Base-by-base conservation (phyloP, 768 basidiomycete species). In the Boletus insuetus region DNA sequence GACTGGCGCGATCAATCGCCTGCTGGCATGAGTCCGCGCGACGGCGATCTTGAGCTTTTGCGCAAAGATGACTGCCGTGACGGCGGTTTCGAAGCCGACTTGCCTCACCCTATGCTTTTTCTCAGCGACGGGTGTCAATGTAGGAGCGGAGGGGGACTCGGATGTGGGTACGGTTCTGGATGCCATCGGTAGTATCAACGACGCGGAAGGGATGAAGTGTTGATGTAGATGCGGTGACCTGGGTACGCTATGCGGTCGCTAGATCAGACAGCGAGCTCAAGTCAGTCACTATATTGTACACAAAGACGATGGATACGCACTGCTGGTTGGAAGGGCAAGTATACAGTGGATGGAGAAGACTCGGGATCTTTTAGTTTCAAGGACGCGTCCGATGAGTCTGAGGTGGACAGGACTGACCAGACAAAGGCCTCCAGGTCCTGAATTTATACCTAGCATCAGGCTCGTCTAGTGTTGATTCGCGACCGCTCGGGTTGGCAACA, bases 61-160 rank as follows among this genome's bases (percentile, higher is more conserved):
- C 6, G 61, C 49, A 51, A 65, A 66, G 51, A 65, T 43, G 48
- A 64, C 46, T 0, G 62, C 64, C 17, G 53, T 61, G 37, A 65
- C 64, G 7, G 55, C 64, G 16, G 62, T 65, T 55, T 64, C 59
- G 19, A 65, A 65, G 43, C 64, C 54, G 35, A 64, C 62, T 35
- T 51, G 54, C 13, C 62, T 59, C 40, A 9, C 50, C 26, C 46
- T 46, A 7, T 48, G 43, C 17, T 53, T 26, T 12, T 35, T 35
- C 34, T 6, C 38, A n/a, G 39, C 10, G n/a, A 40, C 16, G 39
- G 62, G 24, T n/a, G 46, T 26, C 10, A 19, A 34, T 39, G 20
- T 37, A 24, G 32, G 54, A 48, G 12, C 14, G 34, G 34, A 4
- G 34, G 14, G n/a, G 17, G 38, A 39, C 38, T 39, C n/a, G 38